phyloP scores from a whole-genome alignment of 768 basidiomycete species.

The Leccinum longicurvipes region DNA sequence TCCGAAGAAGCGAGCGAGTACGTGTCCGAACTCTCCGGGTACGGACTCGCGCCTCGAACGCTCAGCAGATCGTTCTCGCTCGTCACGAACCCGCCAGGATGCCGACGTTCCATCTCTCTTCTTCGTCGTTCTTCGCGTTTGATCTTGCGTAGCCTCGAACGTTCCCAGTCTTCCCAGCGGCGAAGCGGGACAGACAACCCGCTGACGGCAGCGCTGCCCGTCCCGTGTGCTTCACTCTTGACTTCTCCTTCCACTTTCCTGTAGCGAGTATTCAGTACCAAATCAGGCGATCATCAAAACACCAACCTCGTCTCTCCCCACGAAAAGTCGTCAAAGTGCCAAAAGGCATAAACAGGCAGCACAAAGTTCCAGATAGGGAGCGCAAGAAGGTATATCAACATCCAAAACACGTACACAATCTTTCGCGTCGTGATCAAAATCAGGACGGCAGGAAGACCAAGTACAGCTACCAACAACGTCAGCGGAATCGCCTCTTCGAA shows the following conservation, averaged over 20 bases:
- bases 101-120: slow-evolving; percentile 75
- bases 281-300: background rate
- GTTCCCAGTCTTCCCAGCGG: slow-evolving; percentile 99
- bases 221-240: slow-evolving; percentile 76
- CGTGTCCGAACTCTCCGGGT: slow-evolving; percentile 75
- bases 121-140: slow-evolving; percentile 81
- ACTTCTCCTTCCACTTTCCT: slow-evolving; percentile 95
- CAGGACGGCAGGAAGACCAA: slow-evolving; percentile 89
- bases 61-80: slow-evolving; percentile 63
- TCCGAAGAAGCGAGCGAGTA: slow-evolving; percentile 82
- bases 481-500: slow-evolving; percentile 96
- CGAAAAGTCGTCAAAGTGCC: slow-evolving; percentile 99
- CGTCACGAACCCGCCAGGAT: slow-evolving; percentile 63
- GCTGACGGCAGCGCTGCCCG: slow-evolving; percentile 49
- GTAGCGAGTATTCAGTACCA: slow-evolving; percentile 15
- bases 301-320: slow-evolving; percentile 97
- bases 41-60: slow-evolving; percentile 58
- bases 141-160: slow-evolving; percentile 87
- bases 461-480: slow-evolving; percentile 81
- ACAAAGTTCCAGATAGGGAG: slow-evolving; percentile 96
- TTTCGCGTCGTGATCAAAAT: slow-evolving; percentile 95
- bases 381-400: slow-evolving; percentile 90
- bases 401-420: slow-evolving; percentile 96
- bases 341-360: slow-evolving; percentile 93
- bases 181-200: slow-evolving; percentile 79